Conservation (phyloP, 2,329 filamentous ascomycete species). For the Albophoma yamanashiensis region DNA sequence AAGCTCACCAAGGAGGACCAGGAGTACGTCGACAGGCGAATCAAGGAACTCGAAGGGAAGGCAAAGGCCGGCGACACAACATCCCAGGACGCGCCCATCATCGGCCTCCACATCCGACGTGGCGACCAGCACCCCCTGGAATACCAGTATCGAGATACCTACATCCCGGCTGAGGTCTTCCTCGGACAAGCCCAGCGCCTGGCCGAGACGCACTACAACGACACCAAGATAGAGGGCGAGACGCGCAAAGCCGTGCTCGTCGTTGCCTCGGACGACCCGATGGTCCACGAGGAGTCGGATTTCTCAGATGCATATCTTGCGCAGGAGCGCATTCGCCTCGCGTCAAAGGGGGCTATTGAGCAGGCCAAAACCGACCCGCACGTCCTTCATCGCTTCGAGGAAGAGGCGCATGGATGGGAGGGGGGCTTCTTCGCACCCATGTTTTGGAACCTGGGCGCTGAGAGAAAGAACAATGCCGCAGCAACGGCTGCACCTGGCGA, state of each 20-base stretch:
- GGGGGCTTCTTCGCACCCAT: constrained; percentile 75
- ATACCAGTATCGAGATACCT: constrained; percentile 65
- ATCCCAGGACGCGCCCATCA: constrained; percentile 26
- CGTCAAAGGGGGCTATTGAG: constrained; percentile 45
- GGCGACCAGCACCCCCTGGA: constrained; percentile 72
- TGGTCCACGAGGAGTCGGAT: constrained; percentile 57
- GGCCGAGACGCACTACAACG: constrained; percentile 38
- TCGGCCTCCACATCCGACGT: constrained; percentile 71
- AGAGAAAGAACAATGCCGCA: constrained; percentile 28
- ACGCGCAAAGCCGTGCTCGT: constrained; percentile 39
- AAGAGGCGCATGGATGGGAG: constrained; percentile 76
- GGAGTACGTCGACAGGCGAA: constrained; percentile 50
- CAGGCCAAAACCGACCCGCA: constrained; percentile 30
- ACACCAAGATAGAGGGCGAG: constrained; percentile 25
- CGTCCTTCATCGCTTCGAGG: constrained; percentile 55
- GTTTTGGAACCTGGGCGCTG: constrained; percentile 64
- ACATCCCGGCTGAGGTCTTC: constrained; percentile 66
- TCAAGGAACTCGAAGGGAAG: constrained; percentile 41
- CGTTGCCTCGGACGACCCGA: constrained; percentile 72
- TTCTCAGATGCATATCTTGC: constrained; percentile 48
- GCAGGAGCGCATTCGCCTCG: constrained; percentile 67
- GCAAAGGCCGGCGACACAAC: constrained; percentile 28
- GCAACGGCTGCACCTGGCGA: constrained; percentile 13
- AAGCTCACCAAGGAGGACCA: constrained; percentile 55
- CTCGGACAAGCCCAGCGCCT: constrained; percentile 46